Evolutionary conservation across 768 basidiomycete species (phyloP), one percentile per base, ranked within the genome.

Genomic region (Neoboletus subvelutipes): DNA sequence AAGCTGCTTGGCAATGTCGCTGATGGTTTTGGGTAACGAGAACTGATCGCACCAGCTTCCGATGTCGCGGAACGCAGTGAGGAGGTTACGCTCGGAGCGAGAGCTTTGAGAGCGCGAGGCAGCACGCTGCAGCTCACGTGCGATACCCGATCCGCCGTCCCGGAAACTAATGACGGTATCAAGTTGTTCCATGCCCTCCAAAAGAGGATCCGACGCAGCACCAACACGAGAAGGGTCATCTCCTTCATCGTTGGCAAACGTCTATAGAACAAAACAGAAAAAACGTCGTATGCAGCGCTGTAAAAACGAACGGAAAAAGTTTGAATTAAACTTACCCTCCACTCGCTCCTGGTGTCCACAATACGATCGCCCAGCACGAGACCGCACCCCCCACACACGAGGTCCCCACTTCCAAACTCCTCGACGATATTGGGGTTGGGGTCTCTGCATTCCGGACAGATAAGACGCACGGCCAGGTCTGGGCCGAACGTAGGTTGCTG

Each of bases 181-280:
- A 46, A 98, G 83, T 71, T 96, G 91, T 67, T 97, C 95, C 66
- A 93, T 88, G 39, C 94, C 94, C 72, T 98, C 94, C 77, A 98
- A 80, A 42, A 95, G 77, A 31, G 95, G 93, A 73, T 98, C 94
- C 20, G 88, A 85, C 43, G 94, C 94, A 53, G 93, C 94, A 77
- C 97, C 97, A 64, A 99, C 97, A 89, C 97, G 97, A 63, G 97
- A 98, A 60, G 97, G 97, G 72, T 99, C 97, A 72, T 98, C 96
- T 60, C 96, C 95, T 79, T 99, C 97, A 67, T 98, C 96, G 71
- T 98, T 97, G 63, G 97, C 97, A 74, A 99, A 99, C 59, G 97
- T 98, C 91, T 98, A 77, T n/a, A 58, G 49, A 50, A 46, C 15
- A 45, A 55, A 46, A n/a, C n/a, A n/a, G n/a, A 52, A 24, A 39